Evolutionary conservation across 345 rosid genomes (phyloP), one percentile per base, ranked within the genome.

Genomic region (Boechera retrofracta): DNA sequence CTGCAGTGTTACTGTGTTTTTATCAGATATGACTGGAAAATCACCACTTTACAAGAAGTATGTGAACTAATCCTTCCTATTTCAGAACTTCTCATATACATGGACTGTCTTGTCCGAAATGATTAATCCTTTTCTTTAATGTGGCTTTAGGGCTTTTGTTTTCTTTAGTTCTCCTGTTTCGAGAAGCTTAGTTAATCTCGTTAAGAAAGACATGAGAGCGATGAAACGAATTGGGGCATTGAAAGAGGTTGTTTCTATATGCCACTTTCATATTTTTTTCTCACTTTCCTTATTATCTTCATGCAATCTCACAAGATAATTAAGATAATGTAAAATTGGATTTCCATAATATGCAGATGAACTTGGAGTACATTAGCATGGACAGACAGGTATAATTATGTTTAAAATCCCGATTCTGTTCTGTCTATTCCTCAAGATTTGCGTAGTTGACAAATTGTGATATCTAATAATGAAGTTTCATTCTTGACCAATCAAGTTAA

Each of bases 131-230:
- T 62, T 63, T 45, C 10, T 74, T 11, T 69, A 3, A 2, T 53
- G 67, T 72, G 72, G 69, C 47, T 81, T 69, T 57, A 95, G 99
- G 93, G 99, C 97, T 61, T 95, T 81, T 77, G 96, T 95, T 64
- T 95, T 89, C 94, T 95, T 95, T 77, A 95, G 96, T 53, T 95
- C 99, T 62, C 88, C 98, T 51, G 80, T 95, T 82, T 82, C 98
- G 56, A 89, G 83, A 84, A 97, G 85, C 71, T 73, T 95, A 62
- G 91, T 95, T 55, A 55, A 86, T 76, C 86, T 84, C 63, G 85
- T 95, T 74, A 90, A 87, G 88, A 86, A 81, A 83, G 99, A 92
- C 79, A 5, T 88, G 71, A 85, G 80, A 81, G 93, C 87, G 13
- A 69, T 92, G 85, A 82, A 94, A 81, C 93, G 99, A 56, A 88